phyloP scores from a whole-genome alignment of 345 rosid species.

The Chamaenerion angustifolium region DNA sequence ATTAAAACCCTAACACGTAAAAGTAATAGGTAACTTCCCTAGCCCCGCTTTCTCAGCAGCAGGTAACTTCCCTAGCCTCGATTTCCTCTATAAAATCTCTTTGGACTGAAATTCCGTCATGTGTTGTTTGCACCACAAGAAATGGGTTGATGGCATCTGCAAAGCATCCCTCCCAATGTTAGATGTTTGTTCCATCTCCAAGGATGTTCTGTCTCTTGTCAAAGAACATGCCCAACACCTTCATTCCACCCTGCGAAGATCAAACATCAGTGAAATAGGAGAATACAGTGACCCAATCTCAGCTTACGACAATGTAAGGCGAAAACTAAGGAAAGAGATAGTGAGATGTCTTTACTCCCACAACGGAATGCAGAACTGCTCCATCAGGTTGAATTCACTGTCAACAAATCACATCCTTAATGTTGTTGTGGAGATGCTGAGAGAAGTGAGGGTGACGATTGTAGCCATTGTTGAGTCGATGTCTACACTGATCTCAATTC shows the following conservation, averaged over 20 bases:
- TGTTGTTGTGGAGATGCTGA: conserved; percentile 39
- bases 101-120: too few relatives aligned
- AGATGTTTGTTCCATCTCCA: conserved; percentile 45
- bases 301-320: conserved; percentile 34
- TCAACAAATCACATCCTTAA: conserved; percentile 18
- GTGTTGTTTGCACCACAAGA: conserved; percentile 30
- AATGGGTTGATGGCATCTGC: conserved; percentile 39
- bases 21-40: too few relatives aligned
- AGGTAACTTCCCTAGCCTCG: too few relatives aligned
- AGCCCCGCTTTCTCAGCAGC: too few relatives aligned
- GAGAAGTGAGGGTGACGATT: conserved; percentile 40
- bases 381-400: conserved; percentile 10
- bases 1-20: too few relatives aligned
- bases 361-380: conserved; percentile 25
- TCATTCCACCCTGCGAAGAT: conserved; percentile 31
- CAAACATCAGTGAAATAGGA: conserved; percentile 18
- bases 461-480: conserved; percentile 46
- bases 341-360: conserved; percentile 41
- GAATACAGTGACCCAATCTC: conserved; percentile 24
- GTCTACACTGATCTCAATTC: conserved; percentile 42
- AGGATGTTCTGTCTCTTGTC: conserved; percentile 45
- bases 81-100: too few relatives aligned
- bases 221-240: conserved; percentile 49
- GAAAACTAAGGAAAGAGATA: conserved; percentile 56
- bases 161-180: conserved; percentile 61